phyloP scores from a whole-genome alignment of 140 eudicot genomes.

The Bidens hawaiensis region DNA sequence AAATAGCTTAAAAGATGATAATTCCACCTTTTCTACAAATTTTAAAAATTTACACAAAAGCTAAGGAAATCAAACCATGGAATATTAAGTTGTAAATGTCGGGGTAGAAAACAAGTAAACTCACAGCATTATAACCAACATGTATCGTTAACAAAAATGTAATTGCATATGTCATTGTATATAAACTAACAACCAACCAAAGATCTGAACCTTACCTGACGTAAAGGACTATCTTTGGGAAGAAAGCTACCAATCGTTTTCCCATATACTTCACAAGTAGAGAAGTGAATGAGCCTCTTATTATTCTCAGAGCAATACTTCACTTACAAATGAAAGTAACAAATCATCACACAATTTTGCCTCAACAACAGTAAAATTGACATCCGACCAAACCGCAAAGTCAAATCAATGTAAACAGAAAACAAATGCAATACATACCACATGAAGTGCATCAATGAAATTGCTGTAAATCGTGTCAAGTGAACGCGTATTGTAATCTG shows the following conservation, averaged over 20 bases:
- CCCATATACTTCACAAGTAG: constrained; percentile 96
- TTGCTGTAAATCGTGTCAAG: constrained; percentile 95
- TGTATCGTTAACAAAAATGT: neutral
- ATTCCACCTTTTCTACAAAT: neutral
- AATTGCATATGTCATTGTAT: constrained; percentile 6
- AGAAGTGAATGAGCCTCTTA: constrained; percentile 94
- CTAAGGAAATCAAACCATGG: neutral
- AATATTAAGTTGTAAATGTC: neutral
- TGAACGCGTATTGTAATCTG: constrained; percentile 92
- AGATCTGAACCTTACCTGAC: constrained; percentile 50
- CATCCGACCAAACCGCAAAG: neutral
- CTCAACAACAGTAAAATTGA: neutral
- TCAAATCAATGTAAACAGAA: neutral
- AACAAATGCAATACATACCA: constrained; percentile 53
- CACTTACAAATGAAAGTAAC: constrained; percentile 37
- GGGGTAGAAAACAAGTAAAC: neutral
- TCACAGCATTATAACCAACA: neutral
- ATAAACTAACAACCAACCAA: constrained; percentile 12
- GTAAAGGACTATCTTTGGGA: constrained; percentile 79
- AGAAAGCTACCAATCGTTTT: constrained; percentile 84
- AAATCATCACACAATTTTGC: constrained; percentile 1
- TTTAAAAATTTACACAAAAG: neutral
- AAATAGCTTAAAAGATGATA: neutral
- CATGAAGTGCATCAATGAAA: constrained; percentile 97
- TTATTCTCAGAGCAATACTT: constrained; percentile 90